Evolutionary conservation across 2,329 filamentous ascomycete genomes (phyloP).

Genomic region (Aspergillus quadricinctus): DNA sequence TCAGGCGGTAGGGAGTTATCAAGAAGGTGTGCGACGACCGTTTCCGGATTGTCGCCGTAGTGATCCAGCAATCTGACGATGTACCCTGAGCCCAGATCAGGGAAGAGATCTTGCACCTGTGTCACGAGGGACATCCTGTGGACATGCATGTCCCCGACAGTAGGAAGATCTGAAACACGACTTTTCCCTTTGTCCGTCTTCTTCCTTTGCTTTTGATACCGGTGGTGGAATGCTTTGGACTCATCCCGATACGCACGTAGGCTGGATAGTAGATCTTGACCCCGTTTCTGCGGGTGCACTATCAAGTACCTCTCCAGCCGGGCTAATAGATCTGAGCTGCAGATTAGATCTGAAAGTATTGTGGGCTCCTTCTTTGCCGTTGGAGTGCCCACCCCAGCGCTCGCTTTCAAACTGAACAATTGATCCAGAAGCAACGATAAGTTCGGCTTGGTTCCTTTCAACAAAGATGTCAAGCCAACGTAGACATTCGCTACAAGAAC

Average conservation of each 20-base stretch:
- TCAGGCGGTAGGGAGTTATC: constrained; percentile 70
- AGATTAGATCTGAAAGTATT: constrained; percentile 76
- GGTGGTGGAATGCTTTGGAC: constrained; percentile 35
- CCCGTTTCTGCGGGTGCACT: constrained; percentile 37
- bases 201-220: constrained; percentile 38
- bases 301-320: constrained; percentile 36
- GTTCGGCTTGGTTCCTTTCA: constrained; percentile 63
- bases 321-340: constrained; percentile 67
- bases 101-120: constrained; percentile 91
- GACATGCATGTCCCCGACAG: constrained; percentile 58
- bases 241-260: constrained; percentile 38
- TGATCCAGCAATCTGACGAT: constrained; percentile 73
- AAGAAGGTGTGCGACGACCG: constrained; percentile 75
- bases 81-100: constrained; percentile 78
- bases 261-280: constrained; percentile 36
- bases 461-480: constrained; percentile 66
- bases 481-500: constrained; percentile 70
- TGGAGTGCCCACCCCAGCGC: constrained; percentile 58
- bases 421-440: constrained; percentile 75
- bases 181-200: constrained; percentile 40
- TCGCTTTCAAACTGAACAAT: constrained; percentile 72
- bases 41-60: constrained; percentile 72
- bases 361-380: constrained; percentile 46
- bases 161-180: constrained; percentile 23
- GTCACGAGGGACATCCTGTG: constrained; percentile 81